These are phyloP conservation scores for Lanmaoa rubissima DNA, from an alignment of 768 basidiomycete species.

Conservation along the genomic window DNA sequence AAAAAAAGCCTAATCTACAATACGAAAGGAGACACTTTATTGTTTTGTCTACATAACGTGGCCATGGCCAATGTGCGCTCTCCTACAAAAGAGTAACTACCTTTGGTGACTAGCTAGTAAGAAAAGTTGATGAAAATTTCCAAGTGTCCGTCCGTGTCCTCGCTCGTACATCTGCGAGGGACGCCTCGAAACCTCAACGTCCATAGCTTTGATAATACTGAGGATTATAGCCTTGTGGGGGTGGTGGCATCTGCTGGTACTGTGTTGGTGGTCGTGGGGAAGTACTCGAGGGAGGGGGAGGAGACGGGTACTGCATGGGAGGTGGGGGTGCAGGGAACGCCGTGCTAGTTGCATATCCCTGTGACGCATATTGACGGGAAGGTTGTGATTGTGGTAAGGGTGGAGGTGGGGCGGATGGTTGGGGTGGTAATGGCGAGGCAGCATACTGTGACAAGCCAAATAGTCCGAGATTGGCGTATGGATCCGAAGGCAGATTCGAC, in stretches of 20 bases:
- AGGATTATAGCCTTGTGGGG: constrained; percentile 29
- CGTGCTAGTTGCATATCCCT: constrained; percentile 14
- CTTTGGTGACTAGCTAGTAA: neutral
- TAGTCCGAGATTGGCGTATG: constrained; percentile 35
- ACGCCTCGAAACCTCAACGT: constrained; percentile 14
- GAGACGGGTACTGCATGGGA: constrained; percentile 25
- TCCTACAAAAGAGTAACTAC: neutral
- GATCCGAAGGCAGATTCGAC: constrained; percentile 29
- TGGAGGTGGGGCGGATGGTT: constrained; percentile 19
- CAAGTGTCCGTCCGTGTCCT: neutral
- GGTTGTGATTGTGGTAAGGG: constrained; percentile 17
- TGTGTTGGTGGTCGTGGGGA: constrained; percentile 21
- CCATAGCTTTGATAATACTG: constrained; percentile 34
- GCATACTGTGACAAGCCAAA: constrained; percentile 23
- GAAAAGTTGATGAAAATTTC: neutral
- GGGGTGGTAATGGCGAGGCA: neutral
- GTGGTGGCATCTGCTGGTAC: constrained; percentile 31
- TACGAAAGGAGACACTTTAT: neutral
- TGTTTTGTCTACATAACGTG: neutral
- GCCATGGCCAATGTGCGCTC: too few species aligned
- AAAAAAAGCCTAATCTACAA: neutral
- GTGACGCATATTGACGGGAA: constrained; percentile 18
- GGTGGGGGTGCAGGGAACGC: constrained; percentile 30
- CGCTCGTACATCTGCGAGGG: neutral
- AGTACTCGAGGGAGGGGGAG: constrained; percentile 14